Conservation (phyloP, 441 rosid species). For the Geranium incanum region DNA sequence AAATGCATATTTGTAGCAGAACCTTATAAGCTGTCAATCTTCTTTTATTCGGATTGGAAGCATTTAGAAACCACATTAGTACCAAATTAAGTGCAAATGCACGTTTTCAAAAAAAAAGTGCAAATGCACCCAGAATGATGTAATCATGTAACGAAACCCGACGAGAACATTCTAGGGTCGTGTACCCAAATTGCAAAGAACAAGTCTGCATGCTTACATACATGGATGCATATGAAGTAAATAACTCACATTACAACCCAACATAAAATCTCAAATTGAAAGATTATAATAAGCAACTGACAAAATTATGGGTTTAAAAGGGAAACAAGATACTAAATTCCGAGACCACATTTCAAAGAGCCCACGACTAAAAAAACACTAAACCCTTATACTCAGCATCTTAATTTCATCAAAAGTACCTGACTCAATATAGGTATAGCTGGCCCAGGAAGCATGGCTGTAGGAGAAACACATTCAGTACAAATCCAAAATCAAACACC, state of each 20-base stretch:
- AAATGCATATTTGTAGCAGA: neutral
- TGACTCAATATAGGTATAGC: constrained; percentile 72
- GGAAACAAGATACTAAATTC: neutral
- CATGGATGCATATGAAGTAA: neutral
- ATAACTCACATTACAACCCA: neutral
- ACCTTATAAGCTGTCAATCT: neutral
- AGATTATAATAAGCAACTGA: neutral
- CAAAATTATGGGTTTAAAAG: no score
- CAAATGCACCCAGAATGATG: neutral
- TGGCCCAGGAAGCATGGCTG: constrained; percentile 95
- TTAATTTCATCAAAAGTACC: constrained; percentile 29
- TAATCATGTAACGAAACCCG: neutral
- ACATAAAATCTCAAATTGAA: neutral
- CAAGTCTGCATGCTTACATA: neutral
- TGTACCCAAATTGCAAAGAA: neutral
- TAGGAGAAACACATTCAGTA: constrained; percentile 20
- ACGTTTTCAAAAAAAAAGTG: neutral
- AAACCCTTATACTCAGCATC: neutral
- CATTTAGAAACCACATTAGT: neutral
- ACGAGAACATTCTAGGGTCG: neutral
- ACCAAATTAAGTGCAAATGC: neutral
- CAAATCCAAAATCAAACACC: constrained; percentile 4
- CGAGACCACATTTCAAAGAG: neutral
- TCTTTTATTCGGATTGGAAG: neutral
- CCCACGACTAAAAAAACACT: neutral